Base-by-base conservation (phyloP, 768 basidiomycete genomes). In the Strobilomyces echinocephalus region DNA sequence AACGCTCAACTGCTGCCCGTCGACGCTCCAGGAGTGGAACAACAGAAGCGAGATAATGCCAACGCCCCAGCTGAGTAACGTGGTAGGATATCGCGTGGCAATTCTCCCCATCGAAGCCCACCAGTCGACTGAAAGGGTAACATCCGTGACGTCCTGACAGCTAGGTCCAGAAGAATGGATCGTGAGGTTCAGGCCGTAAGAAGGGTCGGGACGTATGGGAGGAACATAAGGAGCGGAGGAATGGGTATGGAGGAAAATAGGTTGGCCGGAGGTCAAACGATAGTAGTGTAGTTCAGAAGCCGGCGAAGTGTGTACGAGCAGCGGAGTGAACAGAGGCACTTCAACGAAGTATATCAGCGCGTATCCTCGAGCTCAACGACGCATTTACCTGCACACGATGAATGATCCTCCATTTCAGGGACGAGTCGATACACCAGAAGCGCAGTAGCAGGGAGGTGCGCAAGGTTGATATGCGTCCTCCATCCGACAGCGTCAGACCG, bases 1-100 rank as follows among this genome's bases (percentile, higher is more conserved):
- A 20, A 85, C 74, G 15, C 70, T 74, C 11, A 82, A 81, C 10
- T 66, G 59, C 57, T 72, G 63, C 26, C 67, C 66, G 10, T 60
- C 54, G 14, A 69, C 61, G 26, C 62, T 47, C 81, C 80, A 84
- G 7, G 76, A 77, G 33, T 76, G 68, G 58, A 80, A 84, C 20
- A 88, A 50, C 0, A 85, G 61, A 15, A 88, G 59, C 5, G 79
- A 74, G 1, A 83, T 79, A n/a, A 91, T 69, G 5, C 88, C 91
- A 2, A 87, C 72, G 3, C 83, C 76, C 87, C 94, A 97, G 26
- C 79, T 79, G 4, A 85, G 73, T 0, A 89, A 61, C 2, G 84
- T 83, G 31, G 82, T 85, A 44, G 86, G 79, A 71, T 91, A 97
- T 21, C 95, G 77, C 16, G 83, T 73, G 1, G 84, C 82, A 67